Percentiles rank a stretch among this genome's conserved stretches.
phyloP scores from a whole-genome alignment of 2,329 filamentous ascomycete genomes.

The Arthrinium puccinioides region DNA sequence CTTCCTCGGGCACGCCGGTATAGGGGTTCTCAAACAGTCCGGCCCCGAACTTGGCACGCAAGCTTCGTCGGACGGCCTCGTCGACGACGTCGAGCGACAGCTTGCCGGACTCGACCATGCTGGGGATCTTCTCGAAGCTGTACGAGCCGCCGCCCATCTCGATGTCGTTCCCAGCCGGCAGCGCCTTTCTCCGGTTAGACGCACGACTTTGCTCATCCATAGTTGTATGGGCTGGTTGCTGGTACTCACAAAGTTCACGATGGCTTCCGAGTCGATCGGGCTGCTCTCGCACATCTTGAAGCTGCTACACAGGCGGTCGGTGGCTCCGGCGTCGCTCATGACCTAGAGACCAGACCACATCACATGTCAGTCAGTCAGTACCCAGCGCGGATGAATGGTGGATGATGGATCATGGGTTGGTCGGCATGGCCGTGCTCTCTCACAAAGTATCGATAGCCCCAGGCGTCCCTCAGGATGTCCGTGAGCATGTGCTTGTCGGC shows the following conservation, averaged over 20 bases:
- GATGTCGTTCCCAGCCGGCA: constrained; percentile 64
- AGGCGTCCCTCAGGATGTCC: constrained; percentile 62
- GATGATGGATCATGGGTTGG: too few relatives aligned
- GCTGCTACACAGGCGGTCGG: constrained; percentile 56
- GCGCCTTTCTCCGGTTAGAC: constrained; percentile 27
- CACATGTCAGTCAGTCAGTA: too few relatives aligned
- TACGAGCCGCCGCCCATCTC: constrained; percentile 74
- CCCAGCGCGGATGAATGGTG: too few relatives aligned
- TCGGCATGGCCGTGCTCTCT: too few relatives aligned
- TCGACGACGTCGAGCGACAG: constrained; percentile 55
- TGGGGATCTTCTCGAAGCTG: constrained; percentile 60
- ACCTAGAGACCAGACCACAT: too few relatives aligned
- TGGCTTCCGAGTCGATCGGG: constrained; percentile 57
- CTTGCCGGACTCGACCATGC: constrained; percentile 53
- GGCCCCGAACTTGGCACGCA: constrained; percentile 61
- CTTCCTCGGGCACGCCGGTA: constrained; percentile 44
- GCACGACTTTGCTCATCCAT: background rate
- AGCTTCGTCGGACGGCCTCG: constrained; percentile 56
- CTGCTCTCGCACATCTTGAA: constrained; percentile 57
- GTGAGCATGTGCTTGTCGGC: constrained; percentile 60
- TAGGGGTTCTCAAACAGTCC: constrained; percentile 68
- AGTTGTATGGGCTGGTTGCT: constrained; percentile 5
- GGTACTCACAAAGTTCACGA: constrained; percentile 47
- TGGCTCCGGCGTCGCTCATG: constrained; percentile 61
- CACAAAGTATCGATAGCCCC: constrained; percentile 66